Percentiles rank a stretch among this genome's conserved stretches.
Conservation (phyloP, 1,139 yeast genomes). For the Meyerozyma sp. region DNA sequence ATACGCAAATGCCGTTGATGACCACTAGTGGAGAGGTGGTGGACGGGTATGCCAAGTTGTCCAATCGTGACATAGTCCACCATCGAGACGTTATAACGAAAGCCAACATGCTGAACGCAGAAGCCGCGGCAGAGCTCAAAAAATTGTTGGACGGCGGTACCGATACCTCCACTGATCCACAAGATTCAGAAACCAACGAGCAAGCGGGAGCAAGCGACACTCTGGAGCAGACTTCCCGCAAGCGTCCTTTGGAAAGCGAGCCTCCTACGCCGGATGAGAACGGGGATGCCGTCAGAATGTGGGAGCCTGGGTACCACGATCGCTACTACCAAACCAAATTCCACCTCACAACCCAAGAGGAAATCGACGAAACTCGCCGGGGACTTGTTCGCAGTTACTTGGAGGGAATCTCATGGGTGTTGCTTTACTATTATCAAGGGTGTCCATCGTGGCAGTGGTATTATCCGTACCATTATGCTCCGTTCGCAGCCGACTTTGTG, state of each 20-base stretch:
- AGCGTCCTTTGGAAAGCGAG: slow-evolving; percentile 5
- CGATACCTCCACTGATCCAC: slow-evolving; percentile 10
- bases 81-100: slow-evolving; percentile 62
- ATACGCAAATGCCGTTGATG: slow-evolving; percentile 71
- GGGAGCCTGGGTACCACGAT: slow-evolving; percentile 84
- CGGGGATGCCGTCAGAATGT: slow-evolving; percentile 61
- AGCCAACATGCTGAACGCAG: slow-evolving; percentile 70
- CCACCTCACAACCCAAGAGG: slow-evolving; percentile 49
- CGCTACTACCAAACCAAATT: slow-evolving; percentile 81
- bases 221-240: slow-evolving; percentile 16
- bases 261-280: slow-evolving; percentile 18
- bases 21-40: slow-evolving; percentile 65
- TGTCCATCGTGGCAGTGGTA: slow-evolving; percentile 99
- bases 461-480: slow-evolving; percentile 96
- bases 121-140: slow-evolving; percentile 65
- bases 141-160: slow-evolving; percentile 29
- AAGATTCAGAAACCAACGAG: slow-evolving; percentile 7
- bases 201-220: slow-evolving; percentile 8
- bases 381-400: slow-evolving; percentile 70
- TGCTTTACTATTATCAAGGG: slow-evolving; percentile 91
- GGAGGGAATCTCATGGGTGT: slow-evolving; percentile 95
- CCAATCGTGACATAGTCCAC: slow-evolving; percentile 69
- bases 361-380: slow-evolving; percentile 50
- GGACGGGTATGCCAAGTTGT: slow-evolving; percentile 57
- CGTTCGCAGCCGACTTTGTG: slow-evolving; percentile 85